Evolutionary conservation across 768 basidiomycete genomes (phyloP).

Genomic region (Suillus bovinus): DNA sequence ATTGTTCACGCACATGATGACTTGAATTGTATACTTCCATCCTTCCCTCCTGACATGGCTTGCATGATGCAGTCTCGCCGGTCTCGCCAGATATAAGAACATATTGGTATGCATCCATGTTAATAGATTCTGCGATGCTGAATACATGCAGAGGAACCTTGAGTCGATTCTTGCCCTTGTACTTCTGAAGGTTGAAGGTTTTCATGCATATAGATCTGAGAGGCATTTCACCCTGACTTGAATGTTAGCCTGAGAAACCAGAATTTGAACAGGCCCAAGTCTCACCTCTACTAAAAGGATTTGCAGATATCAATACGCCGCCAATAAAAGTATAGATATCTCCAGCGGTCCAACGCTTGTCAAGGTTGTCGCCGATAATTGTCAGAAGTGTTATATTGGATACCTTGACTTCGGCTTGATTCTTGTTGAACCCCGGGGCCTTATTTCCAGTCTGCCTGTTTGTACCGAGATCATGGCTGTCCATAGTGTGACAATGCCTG

Average conservation of each 20-base stretch:
- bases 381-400: conserved; percentile 98
- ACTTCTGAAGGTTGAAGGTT: conserved; percentile 75
- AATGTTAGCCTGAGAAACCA: conserved; percentile 10
- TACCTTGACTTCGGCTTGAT: conserved; percentile 95
- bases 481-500: conserved; percentile 1
- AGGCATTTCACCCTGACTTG: conserved; percentile 11
- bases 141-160: conserved; percentile 99
- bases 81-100: conserved; percentile 99
- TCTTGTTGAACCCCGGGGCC: conserved; percentile 99
- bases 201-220: conserved; percentile 90
- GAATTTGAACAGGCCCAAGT: conserved; percentile 11
- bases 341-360: conserved; percentile 91
- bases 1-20: conserved; percentile 77
- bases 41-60: conserved; percentile 86
- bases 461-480: conserved; percentile 12
- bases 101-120: conserved; percentile 99
- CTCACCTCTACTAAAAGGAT: conserved; percentile 91
- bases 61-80: conserved; percentile 99
- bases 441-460: conserved; percentile 98
- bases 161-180: conserved; percentile 95
- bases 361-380: conserved; percentile 96
- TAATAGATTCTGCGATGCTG: conserved; percentile 93
- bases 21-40: conserved; percentile 95
- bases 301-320: conserved; percentile 97
- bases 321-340: conserved; percentile 99